Base-by-base conservation (phyloP, 2,329 filamentous ascomycete genomes). In the Colletotrichum sp. region DNA sequence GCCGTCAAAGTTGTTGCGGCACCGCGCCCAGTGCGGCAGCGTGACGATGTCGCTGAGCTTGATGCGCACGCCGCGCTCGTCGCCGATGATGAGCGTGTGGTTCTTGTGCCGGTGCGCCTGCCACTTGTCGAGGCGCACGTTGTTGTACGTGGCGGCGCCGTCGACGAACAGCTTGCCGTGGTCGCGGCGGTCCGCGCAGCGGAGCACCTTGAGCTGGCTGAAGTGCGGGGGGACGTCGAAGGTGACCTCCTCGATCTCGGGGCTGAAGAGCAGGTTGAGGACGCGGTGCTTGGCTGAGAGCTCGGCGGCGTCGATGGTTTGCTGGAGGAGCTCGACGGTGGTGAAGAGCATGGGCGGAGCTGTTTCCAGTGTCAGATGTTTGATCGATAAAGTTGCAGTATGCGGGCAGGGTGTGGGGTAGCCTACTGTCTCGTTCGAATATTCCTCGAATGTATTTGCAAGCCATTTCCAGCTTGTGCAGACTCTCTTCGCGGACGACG, bases 101-200 rank as follows among this genome's bases (percentile, higher is more conserved):
- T 72, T 72, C 39, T 64, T 65, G 32, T 72, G 69, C 14, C 61
- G 60, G 43, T 72, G 69, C 9, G 36, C 39, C 39, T 72, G 69
- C 69, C 69, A 72, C 18, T 65, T 72, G 28, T 72, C 69, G 24
- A 72, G 69, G 26, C 69, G 60, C 18, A 72, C 69, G 69, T 57
- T 64, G 28, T 67, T 65, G 61, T 72, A 72, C 14, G 69, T 72
- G 14, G 69, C 65, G 4, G 43, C 65, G n/a, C 69, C 69, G 43
- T 72, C 69, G 26, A 72, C 57, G 61, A 72, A 64, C 8, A 72
- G 43, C 9, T 30, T 64, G 10, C 69, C 57, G 26, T 52, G 30
- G 36, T 67, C 39, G 6, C 34, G n/a, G 24, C 36, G 32, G 7
- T 39, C 28, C 0, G 69, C 69, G 21, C 69, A 72, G 0, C 69